Evolutionary conservation across 1,284 basidiomycete genomes (phyloP).

Genomic region (Singerocomus inundabilis): DNA sequence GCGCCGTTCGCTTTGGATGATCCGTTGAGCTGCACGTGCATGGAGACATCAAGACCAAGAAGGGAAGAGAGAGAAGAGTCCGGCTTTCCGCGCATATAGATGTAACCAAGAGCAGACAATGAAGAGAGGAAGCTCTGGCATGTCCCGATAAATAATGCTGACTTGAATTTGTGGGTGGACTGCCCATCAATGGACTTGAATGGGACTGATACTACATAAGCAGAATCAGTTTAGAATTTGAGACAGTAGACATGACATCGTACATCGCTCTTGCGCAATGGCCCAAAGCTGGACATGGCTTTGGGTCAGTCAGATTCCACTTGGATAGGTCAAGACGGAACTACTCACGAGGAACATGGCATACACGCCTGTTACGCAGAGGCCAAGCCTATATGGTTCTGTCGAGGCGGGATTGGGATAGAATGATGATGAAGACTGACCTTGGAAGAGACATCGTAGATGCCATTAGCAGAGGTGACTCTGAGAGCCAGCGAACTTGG

Average conservation of each 20-base stretch:
- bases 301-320: conserved; percentile 1
- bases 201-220: conserved; percentile 71
- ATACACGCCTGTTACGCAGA: conserved; percentile 72
- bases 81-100: conserved; percentile 63
- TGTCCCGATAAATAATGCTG: conserved; percentile 84
- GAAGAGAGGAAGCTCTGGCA: conserved; percentile 84
- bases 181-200: conserved; percentile 68
- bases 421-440: conserved; percentile 10
- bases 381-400: conserved; percentile 45
- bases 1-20: conserved; percentile 19
- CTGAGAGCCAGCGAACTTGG: too few species aligned
- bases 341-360: conserved; percentile 71
- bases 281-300: conserved; percentile 63
- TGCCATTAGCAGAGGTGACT: too few species aligned
- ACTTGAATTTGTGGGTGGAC: conserved; percentile 78
- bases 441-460: conserved; percentile 30
- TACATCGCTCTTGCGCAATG: conserved; percentile 87
- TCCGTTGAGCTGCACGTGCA: conserved; percentile 28
- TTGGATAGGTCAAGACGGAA: conserved; percentile 1
- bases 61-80: conserved; percentile 50
- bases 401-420: not conserved
- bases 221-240: conserved; percentile 8
- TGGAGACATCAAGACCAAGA: conserved; percentile 50
- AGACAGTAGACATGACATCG: conserved; percentile 28
- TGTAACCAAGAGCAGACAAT: conserved; percentile 77